A percentile compares a stretch with the other conserved stretches of the same genome.
Conservation (phyloP, 139 green algal genomes). For the Ulvella scutata region DNA sequence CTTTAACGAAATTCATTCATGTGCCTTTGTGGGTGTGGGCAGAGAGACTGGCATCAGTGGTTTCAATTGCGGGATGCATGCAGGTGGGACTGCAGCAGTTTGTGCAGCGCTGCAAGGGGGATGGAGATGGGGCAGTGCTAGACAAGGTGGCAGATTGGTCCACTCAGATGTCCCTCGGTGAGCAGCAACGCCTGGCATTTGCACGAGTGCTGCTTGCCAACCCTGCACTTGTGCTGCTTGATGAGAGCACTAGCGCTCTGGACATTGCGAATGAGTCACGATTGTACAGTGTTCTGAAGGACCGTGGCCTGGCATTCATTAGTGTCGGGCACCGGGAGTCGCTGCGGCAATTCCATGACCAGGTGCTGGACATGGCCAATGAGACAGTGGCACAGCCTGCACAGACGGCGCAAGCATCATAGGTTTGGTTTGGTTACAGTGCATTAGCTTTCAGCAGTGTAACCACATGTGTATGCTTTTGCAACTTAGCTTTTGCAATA, state of each 20-base stretch:
- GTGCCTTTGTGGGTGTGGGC: too few relatives aligned
- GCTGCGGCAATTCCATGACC: constrained; percentile 53
- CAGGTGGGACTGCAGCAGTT: not conserved
- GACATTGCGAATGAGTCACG: constrained; percentile 37
- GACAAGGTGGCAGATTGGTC: not conserved
- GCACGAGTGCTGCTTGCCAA: constrained; percentile 55
- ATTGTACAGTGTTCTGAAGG: constrained; percentile 33
- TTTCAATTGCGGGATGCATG: not conserved
- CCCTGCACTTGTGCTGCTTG: constrained; percentile 41
- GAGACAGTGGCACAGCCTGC: not conserved
- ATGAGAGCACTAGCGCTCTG: constrained; percentile 58
- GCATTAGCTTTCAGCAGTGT: too few relatives aligned
- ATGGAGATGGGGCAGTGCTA: not conserved
- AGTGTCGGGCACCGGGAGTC: constrained; percentile 54
- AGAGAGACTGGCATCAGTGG: too few relatives aligned
- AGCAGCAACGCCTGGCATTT: constrained; percentile 81
- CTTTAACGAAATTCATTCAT: too few relatives aligned
- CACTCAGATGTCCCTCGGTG: constrained; percentile 36
- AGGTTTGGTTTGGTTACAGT: too few relatives aligned
- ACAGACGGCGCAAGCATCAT: too few relatives aligned
- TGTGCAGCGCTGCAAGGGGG: not conserved
- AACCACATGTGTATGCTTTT: too few relatives aligned
- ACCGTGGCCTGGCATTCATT: constrained; percentile 33
- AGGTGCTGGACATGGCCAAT: constrained; percentile 36
- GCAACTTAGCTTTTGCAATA: too few relatives aligned